Conservation (phyloP, 1,284 basidiomycete species). For the Puccinia polysora region DNA sequence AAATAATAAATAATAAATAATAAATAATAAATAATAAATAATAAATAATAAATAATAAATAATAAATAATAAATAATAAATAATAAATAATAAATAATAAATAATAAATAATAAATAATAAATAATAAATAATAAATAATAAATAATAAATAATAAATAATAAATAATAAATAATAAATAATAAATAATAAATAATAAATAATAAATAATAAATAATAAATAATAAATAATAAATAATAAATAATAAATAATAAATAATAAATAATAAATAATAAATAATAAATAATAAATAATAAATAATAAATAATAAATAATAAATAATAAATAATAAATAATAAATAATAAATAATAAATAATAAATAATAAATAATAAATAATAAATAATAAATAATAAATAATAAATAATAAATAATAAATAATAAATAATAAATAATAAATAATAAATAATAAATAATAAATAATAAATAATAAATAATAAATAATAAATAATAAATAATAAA, state of each 20-base stretch:
- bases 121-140: not conserved
- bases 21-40: not conserved
- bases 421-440: not conserved
- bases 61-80: not conserved
- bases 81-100: not conserved
- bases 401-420: not conserved
- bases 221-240: not conserved
- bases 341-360: not conserved
- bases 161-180: not conserved
- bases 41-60: not conserved
- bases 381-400: not conserved
- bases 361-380: not conserved
- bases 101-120: not conserved
- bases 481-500: not conserved
- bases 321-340: not conserved
- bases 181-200: not conserved
- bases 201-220: not conserved
- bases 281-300: not conserved
- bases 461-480: not conserved
- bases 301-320: not conserved
- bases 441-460: not conserved
- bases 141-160: not conserved
- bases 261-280: not conserved
- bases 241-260: not conserved
- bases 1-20: not conserved